Evolutionary conservation across 805 yeast genomes (phyloP).

Genomic region (Ogataea zsoltii): DNA sequence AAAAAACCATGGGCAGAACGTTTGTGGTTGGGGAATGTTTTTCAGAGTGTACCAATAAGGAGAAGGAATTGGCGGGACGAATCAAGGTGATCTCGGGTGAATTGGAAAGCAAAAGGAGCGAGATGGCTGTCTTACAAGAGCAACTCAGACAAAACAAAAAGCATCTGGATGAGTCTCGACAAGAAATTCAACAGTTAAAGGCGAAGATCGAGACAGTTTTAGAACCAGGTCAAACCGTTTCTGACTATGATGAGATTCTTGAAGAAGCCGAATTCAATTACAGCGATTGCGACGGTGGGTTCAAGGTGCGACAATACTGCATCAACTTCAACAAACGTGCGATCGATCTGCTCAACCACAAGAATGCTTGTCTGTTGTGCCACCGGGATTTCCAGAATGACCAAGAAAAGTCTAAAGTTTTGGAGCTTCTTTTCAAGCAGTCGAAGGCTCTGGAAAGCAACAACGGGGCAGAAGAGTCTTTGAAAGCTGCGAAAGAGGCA

Average conservation of each 20-base stretch:
- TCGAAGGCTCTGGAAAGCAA: slow-evolving; percentile 22
- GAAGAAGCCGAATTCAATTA: slow-evolving; percentile 62
- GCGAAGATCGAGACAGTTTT: slow-evolving; percentile 26
- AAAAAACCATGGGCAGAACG: slow-evolving; percentile 1
- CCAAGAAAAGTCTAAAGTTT: slow-evolving; percentile 24
- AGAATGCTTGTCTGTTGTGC: slow-evolving; percentile 71
- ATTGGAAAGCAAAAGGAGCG: slow-evolving; percentile 2
- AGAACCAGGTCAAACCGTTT: slow-evolving; percentile 40
- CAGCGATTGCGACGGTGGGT: slow-evolving; percentile 59
- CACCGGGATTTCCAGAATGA: slow-evolving; percentile 57
- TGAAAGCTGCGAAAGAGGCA: slow-evolving; percentile 31
- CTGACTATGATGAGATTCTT: slow-evolving; percentile 51
- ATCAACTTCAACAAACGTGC: slow-evolving; percentile 72
- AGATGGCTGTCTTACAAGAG: slow-evolving; percentile 8
- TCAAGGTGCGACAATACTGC: slow-evolving; percentile 70
- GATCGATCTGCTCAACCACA: slow-evolving; percentile 54
- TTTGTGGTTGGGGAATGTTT: slow-evolving; percentile 3
- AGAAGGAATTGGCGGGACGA: background rate
- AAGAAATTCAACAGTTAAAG: slow-evolving; percentile 14
- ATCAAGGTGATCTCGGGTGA: background rate
- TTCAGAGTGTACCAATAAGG: background rate
- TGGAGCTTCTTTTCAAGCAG: slow-evolving; percentile 25
- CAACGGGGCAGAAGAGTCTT: slow-evolving; percentile 20
- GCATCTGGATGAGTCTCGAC: slow-evolving; percentile 10
- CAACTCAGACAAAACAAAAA: slow-evolving; percentile 9